Conservation (phyloP, 768 basidiomycete species). For the Tylopilus rubrobrunneus region DNA sequence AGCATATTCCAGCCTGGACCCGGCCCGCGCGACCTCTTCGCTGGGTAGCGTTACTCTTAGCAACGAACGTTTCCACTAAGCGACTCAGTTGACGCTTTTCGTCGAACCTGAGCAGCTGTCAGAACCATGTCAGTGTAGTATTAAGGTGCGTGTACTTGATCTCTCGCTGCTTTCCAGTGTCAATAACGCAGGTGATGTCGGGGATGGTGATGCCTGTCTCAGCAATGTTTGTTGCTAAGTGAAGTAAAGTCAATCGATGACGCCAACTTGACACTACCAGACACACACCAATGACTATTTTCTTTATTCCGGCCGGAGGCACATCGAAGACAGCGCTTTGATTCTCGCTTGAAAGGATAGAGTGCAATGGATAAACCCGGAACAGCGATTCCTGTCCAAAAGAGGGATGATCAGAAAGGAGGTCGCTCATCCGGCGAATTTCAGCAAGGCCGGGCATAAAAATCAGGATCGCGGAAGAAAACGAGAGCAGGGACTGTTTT, state of each 20-base stretch:
- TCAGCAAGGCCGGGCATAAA: constrained; percentile 96
- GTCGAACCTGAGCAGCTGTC: constrained; percentile 61
- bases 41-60: constrained; percentile 88
- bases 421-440: constrained; percentile 84
- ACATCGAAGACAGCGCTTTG: constrained; percentile 90
- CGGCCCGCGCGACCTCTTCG: constrained; percentile 89
- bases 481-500: constrained; percentile 44
- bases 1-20: constrained; percentile 84
- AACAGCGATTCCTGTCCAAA: constrained; percentile 68
- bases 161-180: constrained; percentile 90
- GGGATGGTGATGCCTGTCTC: constrained; percentile 99
- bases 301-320: constrained; percentile 74
- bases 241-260: background rate
- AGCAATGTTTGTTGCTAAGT: constrained; percentile 81
- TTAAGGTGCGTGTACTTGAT: constrained; percentile 56
- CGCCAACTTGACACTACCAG: background rate
- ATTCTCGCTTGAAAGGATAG: constrained; percentile 86
- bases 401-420: constrained; percentile 65
- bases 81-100: constrained; percentile 96
- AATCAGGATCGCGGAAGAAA: constrained; percentile 79
- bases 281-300: constrained; percentile 85
- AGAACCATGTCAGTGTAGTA: constrained; percentile 4
- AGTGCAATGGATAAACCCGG: constrained; percentile 83
- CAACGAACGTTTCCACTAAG: constrained; percentile 86
- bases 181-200: constrained; percentile 95